Conservation (phyloP, 768 basidiomycete species). For the Hydnomerulius pinastri region DNA sequence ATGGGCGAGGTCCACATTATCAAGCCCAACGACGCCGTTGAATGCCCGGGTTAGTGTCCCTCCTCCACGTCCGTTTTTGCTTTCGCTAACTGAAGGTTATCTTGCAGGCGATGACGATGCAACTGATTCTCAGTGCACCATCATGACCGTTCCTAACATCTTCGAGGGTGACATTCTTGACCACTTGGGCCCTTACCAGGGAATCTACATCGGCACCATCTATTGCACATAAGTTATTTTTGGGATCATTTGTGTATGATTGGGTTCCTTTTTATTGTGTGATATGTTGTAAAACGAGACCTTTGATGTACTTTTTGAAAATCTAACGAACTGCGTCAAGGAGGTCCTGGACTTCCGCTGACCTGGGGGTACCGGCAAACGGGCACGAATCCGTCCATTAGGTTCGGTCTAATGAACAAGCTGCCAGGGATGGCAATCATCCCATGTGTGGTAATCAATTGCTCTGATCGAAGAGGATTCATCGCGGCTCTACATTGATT, state of each 20-base stretch:
- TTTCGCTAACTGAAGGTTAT: not conserved
- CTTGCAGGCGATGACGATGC: conserved; percentile 54
- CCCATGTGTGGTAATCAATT: too few relatives aligned
- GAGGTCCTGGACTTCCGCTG: too few relatives aligned
- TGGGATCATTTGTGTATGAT: not conserved
- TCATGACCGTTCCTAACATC: conserved; percentile 55
- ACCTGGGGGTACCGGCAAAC: too few relatives aligned
- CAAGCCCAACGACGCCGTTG: conserved; percentile 33
- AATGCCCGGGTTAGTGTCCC: conserved; percentile 40
- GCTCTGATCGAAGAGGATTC: too few relatives aligned
- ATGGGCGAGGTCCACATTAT: conserved; percentile 48
- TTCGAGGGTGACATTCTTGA: conserved; percentile 49
- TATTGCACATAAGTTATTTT: conserved; percentile 30
- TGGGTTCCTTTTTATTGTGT: not conserved
- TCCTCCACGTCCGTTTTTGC: not conserved
- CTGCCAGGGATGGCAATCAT: too few relatives aligned
- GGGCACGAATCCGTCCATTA: too few relatives aligned
- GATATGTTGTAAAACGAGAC: too few relatives aligned
- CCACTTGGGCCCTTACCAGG: conserved; percentile 61
- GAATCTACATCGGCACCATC: conserved; percentile 55
- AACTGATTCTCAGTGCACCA: conserved; percentile 53
- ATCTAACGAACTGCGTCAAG: too few relatives aligned
- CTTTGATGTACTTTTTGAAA: too few relatives aligned
- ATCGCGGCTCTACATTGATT: too few relatives aligned
- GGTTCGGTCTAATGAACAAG: too few relatives aligned